Evolutionary conservation across 306 rosid genomes (phyloP).

Genomic region (Dalbergia cultrata): DNA sequence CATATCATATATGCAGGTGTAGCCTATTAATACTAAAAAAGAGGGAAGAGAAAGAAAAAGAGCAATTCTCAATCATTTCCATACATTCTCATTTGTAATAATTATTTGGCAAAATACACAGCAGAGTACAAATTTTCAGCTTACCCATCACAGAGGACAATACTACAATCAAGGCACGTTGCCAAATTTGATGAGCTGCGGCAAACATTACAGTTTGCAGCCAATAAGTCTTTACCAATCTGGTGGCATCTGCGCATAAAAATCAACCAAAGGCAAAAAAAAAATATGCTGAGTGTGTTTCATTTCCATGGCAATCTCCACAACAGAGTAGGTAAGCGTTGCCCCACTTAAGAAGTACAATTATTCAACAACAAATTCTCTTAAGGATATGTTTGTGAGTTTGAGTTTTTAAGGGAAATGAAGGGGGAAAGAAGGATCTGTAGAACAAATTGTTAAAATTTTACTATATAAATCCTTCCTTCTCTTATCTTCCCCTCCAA

Average conservation of each 20-base stretch:
- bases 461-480: too few relatives aligned
- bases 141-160: constrained; percentile 80
- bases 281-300: constrained; percentile 33
- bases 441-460: too few relatives aligned
- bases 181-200: constrained; percentile 69
- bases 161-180: constrained; percentile 80
- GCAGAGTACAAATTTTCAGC: constrained; percentile 47
- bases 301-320: constrained; percentile 44
- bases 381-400: neutral
- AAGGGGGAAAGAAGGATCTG: too few relatives aligned
- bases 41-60: neutral
- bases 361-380: constrained; percentile 25
- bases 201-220: constrained; percentile 73
- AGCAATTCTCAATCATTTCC: constrained; percentile 11
- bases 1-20: neutral
- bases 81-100: too few relatives aligned
- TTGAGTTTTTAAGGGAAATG: too few relatives aligned
- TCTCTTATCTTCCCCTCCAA: too few relatives aligned
- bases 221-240: constrained; percentile 63
- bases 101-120: neutral
- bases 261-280: neutral
- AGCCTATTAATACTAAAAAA: neutral
- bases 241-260: constrained; percentile 76
- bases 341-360: neutral
- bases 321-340: constrained; percentile 5